phyloP scores from a whole-genome alignment of 495 filamentous ascomycete species.

The Aspergillus asperescens region DNA sequence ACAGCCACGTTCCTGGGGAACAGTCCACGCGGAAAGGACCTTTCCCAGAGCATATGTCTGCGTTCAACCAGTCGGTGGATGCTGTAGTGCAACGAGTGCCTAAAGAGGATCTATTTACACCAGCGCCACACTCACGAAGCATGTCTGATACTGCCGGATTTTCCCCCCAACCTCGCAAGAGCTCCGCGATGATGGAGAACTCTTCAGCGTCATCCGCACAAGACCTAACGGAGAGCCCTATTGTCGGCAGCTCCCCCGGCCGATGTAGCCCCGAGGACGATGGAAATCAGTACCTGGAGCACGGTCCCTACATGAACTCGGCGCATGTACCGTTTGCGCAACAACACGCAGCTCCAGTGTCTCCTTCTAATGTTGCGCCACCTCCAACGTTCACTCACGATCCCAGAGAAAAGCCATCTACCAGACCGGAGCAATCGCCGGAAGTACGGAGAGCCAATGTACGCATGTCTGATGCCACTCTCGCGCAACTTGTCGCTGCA shows the following conservation, averaged over 20 bases:
- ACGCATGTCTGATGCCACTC: conserved; percentile 73
- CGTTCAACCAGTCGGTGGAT: conserved; percentile 38
- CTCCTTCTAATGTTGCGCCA: conserved; percentile 64
- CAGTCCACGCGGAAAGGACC: conserved; percentile 41
- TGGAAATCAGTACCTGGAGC: conserved; percentile 24
- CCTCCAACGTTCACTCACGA: conserved; percentile 74
- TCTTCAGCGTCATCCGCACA: conserved; percentile 34
- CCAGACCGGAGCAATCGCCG: conserved; percentile 63
- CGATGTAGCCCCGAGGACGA: conserved; percentile 58
- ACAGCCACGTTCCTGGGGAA: conserved; percentile 30
- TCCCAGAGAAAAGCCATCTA: conserved; percentile 59
- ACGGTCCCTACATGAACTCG: conserved; percentile 13
- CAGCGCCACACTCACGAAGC: conserved; percentile 46
- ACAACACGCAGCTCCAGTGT: conserved; percentile 50
- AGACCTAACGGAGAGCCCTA: conserved; percentile 34
- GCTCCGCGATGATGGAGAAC: conserved; percentile 27
- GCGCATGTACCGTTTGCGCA: conserved; percentile 31
- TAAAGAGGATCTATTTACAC: conserved; percentile 34
- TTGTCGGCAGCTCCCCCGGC: conserved; percentile 34
- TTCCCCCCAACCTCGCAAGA: conserved; percentile 19
- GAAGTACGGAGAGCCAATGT: conserved; percentile 72
- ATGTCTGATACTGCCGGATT: conserved; percentile 48
- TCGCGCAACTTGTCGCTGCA: conserved; percentile 68
- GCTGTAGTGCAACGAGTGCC: conserved; percentile 30
- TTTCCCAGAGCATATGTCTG: conserved; percentile 46